Base-by-base conservation (phyloP, 495 filamentous ascomycete genomes). In the Pyrenula massariospora region DNA sequence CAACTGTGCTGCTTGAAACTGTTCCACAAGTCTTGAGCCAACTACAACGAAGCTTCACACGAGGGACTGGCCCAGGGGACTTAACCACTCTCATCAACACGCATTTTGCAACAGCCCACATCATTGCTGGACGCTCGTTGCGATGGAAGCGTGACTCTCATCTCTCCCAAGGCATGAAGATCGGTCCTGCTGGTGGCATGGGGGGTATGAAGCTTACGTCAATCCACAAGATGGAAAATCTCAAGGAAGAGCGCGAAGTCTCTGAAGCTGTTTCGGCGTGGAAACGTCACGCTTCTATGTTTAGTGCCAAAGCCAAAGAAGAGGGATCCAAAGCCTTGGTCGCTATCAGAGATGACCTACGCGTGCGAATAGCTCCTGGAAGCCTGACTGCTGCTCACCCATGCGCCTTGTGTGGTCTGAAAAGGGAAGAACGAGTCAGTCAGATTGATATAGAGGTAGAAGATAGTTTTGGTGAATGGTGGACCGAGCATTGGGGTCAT, bases 381-480 rank as follows among this genome's bases (percentile, higher is more conserved):
- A 86, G 78, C 12, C 65, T 86, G 10, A 87, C 82, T 52, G 88
- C 87, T 8, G 73, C 83, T 0, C 84, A 85, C 66, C 77, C 81
- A n/a, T 98, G 93, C 70, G 81, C 88, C 54, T 75, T 98, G 22
- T 98, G 93, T 71, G 89, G 89, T 1, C 70, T 97, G 59, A 91
- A 84, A 70, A 73, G 91, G 61, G 87, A 94, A 50, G 93, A 98
- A 72, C 76, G 91, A 36, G 72, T 96, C 20, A 66, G 73, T 1
- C 83, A 79, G 60, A 74, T 95, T 24, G 91, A 96, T 67, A 73
- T 84, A 24, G 74, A 82, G 55, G 85, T 94, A 20, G 81, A 89
- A 59, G 93, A 96, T 71, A 89, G 84, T 67, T 91, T 95, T 73
- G 89, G 88, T 47, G 91, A 96, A 69, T 96, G 89, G 89, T 98